Base-by-base conservation (phyloP, 208 protist species). In the Crithidia acanthocephali region DNA sequence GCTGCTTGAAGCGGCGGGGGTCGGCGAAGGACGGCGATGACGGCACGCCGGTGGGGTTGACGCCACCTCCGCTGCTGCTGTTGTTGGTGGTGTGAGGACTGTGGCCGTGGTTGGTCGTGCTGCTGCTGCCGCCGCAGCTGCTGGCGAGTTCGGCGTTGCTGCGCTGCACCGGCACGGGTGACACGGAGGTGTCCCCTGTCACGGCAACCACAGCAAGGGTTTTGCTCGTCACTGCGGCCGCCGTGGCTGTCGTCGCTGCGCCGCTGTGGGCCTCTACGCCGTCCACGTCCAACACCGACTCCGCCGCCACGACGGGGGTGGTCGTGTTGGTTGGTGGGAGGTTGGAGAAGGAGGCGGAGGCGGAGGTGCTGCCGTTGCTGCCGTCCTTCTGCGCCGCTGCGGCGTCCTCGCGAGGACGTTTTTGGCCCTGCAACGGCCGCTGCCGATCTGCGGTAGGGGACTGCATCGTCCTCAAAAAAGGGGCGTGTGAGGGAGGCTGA, bases 1-100 rank as follows among this genome's bases (percentile, higher is more conserved):
- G 63, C 71, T 94, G 88, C 77, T 86, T 89, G 52, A 89, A 72
- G 65, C 70, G 63, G 45, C 81, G 79, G 9, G 56, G 45, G 6
- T 70, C 76, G 6, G 52, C 35, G 37, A 44, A 68, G 23, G 67
- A 68, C 16, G 47, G 45, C 15, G 40, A 32, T 8, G 42, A 30
- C 27, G 37, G 18, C 22, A 27, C 48, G 42, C 5, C n/a, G 27
- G 23, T n/a, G 9, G 45, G 33, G 16, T 25, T 53, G 44, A n/a
- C 1, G 33, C 47, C 48, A 40, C 48, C 32, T 13, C 20, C 48
- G 25, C n/a, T 32, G 51, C 51, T 44, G 25, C 32, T 79, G 15
- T 9, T 73, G 45, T 59, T 60, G 23, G 51, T 69, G 40, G 40
- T 69, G 50, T 63, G 37, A 5, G 33, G 37, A 16, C 13, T 56